A percentile compares a stretch with the other conserved stretches of the same genome.
Conservation (phyloP, 2,329 filamentous ascomycete species). For the Venturia effusa region DNA sequence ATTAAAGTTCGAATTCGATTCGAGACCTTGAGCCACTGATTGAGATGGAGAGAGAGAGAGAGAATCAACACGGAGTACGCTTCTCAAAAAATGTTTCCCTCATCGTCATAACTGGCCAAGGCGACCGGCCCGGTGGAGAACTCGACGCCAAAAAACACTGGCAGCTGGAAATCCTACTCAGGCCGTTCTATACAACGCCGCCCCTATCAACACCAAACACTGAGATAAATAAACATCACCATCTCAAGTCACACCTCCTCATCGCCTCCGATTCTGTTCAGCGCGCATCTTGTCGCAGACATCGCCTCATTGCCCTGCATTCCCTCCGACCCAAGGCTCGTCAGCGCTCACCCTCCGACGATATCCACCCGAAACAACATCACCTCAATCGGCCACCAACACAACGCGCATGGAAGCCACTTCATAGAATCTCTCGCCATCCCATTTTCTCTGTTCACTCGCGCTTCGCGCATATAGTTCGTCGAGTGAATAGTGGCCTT, state of each 20-base stretch:
- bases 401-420: slow-evolving; percentile 6
- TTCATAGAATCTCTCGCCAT: not conserved
- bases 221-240: not conserved
- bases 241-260: not conserved
- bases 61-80: not conserved
- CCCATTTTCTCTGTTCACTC: not conserved
- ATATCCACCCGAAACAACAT: not conserved
- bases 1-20: too few species aligned
- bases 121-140: not conserved
- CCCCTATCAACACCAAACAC: not conserved
- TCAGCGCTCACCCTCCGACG: not conserved
- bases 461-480: not conserved
- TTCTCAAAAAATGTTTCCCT: not conserved
- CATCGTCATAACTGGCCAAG: not conserved
- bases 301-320: not conserved
- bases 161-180: too few species aligned
- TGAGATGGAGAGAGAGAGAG: not conserved
- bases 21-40: not conserved
- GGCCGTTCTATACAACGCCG: not conserved
- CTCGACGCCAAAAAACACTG: too few species aligned
- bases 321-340: not conserved
- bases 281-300: not conserved
- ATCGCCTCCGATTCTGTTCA: not conserved
- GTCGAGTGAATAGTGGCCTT: not conserved
- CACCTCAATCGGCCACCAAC: not conserved